phyloP scores from a whole-genome alignment of 1,284 basidiomycete genomes.

The Calocybe gambosa region DNA sequence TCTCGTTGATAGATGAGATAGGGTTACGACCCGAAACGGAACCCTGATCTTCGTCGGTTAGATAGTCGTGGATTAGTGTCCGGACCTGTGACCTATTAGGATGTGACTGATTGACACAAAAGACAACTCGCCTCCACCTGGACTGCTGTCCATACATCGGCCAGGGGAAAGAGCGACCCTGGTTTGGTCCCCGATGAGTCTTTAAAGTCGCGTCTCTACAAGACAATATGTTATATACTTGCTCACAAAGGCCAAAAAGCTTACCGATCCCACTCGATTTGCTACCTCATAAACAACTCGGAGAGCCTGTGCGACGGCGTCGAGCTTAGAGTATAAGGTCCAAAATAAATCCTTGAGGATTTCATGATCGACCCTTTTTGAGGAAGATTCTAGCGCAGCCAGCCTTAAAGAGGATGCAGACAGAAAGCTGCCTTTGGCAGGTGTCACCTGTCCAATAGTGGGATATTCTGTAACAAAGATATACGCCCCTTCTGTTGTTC shows the following conservation, averaged over 20 bases:
- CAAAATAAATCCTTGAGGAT: conserved; percentile 93
- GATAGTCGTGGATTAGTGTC: conserved; percentile 84
- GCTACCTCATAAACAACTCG: conserved; percentile 90
- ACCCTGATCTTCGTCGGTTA: conserved; percentile 84
- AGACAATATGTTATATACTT: conserved; percentile 5
- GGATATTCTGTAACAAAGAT: conserved; percentile 38
- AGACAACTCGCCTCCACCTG: conserved; percentile 70
- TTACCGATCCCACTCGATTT: conserved; percentile 80
- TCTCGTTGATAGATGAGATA: conserved; percentile 91
- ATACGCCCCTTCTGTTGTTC: conserved; percentile 44
- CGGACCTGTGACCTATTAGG: conserved; percentile 54
- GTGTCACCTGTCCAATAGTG: conserved; percentile 18
- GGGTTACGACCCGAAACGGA: conserved; percentile 76
- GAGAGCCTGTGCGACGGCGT: conserved; percentile 92
- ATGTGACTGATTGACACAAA: conserved; percentile 4
- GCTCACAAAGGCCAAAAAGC: conserved; percentile 20
- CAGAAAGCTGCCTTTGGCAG: conserved; percentile 26
- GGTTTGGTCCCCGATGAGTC: conserved; percentile 75
- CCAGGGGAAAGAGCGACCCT: conserved; percentile 69
- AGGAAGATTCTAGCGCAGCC: conserved; percentile 71
- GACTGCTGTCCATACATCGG: conserved; percentile 90
- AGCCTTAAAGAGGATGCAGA: conserved; percentile 56
- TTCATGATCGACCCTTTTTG: conserved; percentile 75
- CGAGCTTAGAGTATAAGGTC: conserved; percentile 95
- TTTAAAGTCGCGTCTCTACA: conserved; percentile 80